Conservation (phyloP, 2,329 filamentous ascomycete genomes). For the Epichloe scottii region DNA sequence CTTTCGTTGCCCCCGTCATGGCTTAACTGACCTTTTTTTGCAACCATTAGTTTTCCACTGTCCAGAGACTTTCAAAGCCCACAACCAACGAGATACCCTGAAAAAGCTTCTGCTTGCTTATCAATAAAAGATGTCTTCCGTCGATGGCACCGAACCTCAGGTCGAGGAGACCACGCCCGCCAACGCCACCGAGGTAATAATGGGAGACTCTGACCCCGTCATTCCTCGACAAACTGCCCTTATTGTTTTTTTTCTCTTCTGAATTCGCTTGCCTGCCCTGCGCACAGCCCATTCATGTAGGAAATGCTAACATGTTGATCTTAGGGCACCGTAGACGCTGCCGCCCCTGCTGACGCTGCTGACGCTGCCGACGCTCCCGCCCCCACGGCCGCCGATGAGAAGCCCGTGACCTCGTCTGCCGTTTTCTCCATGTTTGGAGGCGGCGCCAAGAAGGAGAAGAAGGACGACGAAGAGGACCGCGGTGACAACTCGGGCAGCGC, state of each 20-base stretch:
- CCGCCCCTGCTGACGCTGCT: slow-evolving; percentile 10
- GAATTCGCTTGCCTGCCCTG: neutral
- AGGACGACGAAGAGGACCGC: slow-evolving; percentile 62
- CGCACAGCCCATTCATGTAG: neutral
- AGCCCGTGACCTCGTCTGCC: slow-evolving; percentile 41
- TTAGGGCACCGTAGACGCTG: slow-evolving; percentile 1
- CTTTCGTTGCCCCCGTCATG: neutral
- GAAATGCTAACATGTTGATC: neutral
- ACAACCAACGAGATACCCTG: neutral
- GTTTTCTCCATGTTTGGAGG: slow-evolving; percentile 99
- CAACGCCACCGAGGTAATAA: slow-evolving; percentile 17
- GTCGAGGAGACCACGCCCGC: slow-evolving; percentile 30
- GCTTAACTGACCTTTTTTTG: neutral
- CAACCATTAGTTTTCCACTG: neutral
- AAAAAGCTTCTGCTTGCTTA: neutral
- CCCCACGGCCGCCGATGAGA: slow-evolving; percentile 10
- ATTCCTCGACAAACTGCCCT: neutral
- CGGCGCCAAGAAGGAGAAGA: slow-evolving; percentile 93
- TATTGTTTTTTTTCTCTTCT: neutral
- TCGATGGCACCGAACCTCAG: slow-evolving; percentile 42
- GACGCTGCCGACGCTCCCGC: slow-evolving; percentile 7
- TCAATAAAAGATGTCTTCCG: slow-evolving; percentile 33
- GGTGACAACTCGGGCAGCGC: slow-evolving; percentile 82
- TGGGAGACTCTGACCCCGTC: neutral
- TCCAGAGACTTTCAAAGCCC: neutral